phyloP scores from a whole-genome alignment of 371 early-diverging fungal species.

The Capillidium heterosporum region DNA sequence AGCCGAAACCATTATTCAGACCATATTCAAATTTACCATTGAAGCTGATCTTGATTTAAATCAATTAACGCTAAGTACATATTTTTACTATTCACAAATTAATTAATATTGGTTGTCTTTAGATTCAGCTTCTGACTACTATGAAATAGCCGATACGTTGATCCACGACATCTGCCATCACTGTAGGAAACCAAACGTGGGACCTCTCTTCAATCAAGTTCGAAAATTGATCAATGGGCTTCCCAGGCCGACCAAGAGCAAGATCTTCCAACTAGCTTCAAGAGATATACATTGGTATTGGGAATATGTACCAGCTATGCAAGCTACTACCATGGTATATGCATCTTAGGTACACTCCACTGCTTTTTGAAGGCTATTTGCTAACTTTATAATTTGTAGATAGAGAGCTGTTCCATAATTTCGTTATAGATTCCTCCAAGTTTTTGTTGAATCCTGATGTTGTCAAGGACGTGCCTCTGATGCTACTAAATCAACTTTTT shows the following conservation, averaged over 20 bases:
- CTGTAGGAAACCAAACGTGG: not conserved
- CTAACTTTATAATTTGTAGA: not conserved
- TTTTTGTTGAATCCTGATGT: too few species aligned
- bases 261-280: not conserved
- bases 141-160: constrained; percentile 25
- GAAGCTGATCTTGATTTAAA: not conserved
- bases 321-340: not conserved
- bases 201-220: not conserved
- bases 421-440: too few species aligned
- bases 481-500: too few species aligned
- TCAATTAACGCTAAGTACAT: not conserved
- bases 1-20: constrained; percentile 22
- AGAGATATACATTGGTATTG: not conserved
- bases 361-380: too few species aligned
- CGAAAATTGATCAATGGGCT: not conserved
- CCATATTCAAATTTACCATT: constrained; percentile 13
- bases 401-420: not conserved
- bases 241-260: not conserved
- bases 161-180: constrained; percentile 24
- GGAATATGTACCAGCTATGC: not conserved
- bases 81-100: not conserved
- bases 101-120: not conserved
- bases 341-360: not conserved
- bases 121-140: not conserved
- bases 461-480: too few species aligned